These are phyloP conservation scores for Sporodiniella umbellata DNA, from an alignment of 371 early-diverging fungal species.

Conservation along the genomic window DNA sequence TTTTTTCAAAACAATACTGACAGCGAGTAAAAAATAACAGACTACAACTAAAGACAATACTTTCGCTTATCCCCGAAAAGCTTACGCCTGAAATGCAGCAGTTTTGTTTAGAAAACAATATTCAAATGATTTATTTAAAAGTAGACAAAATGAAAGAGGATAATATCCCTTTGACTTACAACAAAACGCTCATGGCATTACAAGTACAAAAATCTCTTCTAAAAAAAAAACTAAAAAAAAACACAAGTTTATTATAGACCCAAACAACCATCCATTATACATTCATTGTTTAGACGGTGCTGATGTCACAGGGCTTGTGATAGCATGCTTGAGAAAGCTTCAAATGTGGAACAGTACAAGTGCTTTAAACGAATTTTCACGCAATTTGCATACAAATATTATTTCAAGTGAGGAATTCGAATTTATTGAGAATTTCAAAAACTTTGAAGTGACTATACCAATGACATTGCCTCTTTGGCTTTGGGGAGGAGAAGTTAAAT, in stretches of 20 bases:
- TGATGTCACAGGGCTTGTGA: conserved; percentile 81
- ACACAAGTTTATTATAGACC: conserved; percentile 71
- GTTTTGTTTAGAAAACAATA: conserved; percentile 66
- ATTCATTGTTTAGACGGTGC: conserved; percentile 92
- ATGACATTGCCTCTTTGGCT: conserved; percentile 74
- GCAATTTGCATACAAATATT: conserved; percentile 74
- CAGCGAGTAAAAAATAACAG: too few species aligned
- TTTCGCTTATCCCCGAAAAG: conserved; percentile 83
- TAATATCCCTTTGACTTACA: conserved; percentile 81
- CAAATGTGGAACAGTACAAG: conserved; percentile 84
- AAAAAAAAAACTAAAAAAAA: background rate
- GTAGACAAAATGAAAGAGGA: conserved; percentile 86
- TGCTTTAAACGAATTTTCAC: conserved; percentile 71
- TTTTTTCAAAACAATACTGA: background rate
- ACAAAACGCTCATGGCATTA: conserved; percentile 71
- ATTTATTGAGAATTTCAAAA: conserved; percentile 82
- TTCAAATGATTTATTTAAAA: conserved; percentile 66
- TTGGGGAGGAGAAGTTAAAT: conserved; percentile 66
- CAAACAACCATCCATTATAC: conserved; percentile 74
- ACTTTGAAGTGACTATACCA: conserved; percentile 70
- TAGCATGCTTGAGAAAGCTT: conserved; percentile 85
- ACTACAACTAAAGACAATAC: conserved; percentile 72
- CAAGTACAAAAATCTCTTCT: conserved; percentile 40
- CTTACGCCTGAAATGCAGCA: conserved; percentile 58
- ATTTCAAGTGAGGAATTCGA: conserved; percentile 84